phyloP scores from a whole-genome alignment of 805 yeast species.

The Lachancea nothofagi region DNA sequence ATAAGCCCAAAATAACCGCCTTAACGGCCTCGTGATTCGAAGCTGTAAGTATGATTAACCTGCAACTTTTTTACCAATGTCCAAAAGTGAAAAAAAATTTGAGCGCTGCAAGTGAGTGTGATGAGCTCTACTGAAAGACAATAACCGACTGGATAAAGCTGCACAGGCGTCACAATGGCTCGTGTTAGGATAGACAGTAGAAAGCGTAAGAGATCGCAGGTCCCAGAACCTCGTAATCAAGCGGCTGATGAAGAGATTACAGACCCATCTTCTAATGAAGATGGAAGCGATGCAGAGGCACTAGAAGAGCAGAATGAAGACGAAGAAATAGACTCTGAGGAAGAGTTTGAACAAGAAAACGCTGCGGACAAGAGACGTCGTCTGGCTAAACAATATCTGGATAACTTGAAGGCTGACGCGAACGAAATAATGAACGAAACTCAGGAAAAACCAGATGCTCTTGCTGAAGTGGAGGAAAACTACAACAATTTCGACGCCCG shows the following conservation, averaged over 20 bases:
- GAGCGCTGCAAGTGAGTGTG: conserved; percentile 12
- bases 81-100: conserved; percentile 16
- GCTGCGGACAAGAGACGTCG: conserved; percentile 94
- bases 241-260: conserved; percentile 51
- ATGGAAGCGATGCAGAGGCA: conserved; percentile 37
- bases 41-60: not conserved
- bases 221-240: conserved; percentile 6
- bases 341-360: conserved; percentile 66
- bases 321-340: conserved; percentile 56
- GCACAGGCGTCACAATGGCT: conserved; percentile 2
- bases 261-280: conserved; percentile 45
- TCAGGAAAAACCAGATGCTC: conserved; percentile 18
- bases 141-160: not conserved
- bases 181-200: conserved; percentile 2
- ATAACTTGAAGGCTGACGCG: conserved; percentile 61
- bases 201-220: conserved; percentile 25
- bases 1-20: no score
- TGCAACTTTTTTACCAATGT: not conserved
- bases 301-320: conserved; percentile 35
- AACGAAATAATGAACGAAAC: conserved; percentile 30
- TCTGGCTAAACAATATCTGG: conserved; percentile 87
- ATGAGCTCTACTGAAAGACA: conserved; percentile 15
- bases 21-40: not conserved
- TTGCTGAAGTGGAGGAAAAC: conserved; percentile 21
- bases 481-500: conserved; percentile 73